These are phyloP conservation scores for Irpex sp. DNA, from an alignment of 1,284 basidiomycete species.

Conservation along the genomic window DNA sequence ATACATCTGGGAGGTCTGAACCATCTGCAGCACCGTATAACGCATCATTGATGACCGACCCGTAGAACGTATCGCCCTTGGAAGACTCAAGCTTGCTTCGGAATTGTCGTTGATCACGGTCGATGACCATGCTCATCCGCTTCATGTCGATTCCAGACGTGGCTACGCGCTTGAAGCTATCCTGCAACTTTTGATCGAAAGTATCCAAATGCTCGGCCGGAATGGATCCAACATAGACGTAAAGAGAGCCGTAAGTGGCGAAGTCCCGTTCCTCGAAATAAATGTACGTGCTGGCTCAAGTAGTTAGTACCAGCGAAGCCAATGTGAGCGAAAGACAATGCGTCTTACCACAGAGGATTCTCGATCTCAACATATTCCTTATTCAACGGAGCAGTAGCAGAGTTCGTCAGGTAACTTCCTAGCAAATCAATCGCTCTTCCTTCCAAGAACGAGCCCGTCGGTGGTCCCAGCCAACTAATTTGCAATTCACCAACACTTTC, in stretches of 20 bases:
- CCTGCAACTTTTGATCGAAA: constrained; percentile 71
- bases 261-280: constrained; percentile 80
- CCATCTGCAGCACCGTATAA: constrained; percentile 87
- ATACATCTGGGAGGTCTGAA: constrained; percentile 67
- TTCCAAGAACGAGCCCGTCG: constrained; percentile 71
- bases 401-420: constrained; percentile 87
- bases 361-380: constrained; percentile 94
- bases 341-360: constrained; percentile 76
- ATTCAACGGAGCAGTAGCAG: constrained; percentile 85
- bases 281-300: constrained; percentile 65
- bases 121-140: constrained; percentile 85
- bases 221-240: constrained; percentile 81
- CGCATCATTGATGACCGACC: constrained; percentile 80
- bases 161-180: constrained; percentile 71
- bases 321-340: constrained; percentile 4
- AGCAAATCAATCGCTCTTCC: constrained; percentile 86
- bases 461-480: constrained; percentile 79
- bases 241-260: constrained; percentile 73
- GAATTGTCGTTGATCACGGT: constrained; percentile 82
- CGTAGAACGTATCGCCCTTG: constrained; percentile 74
- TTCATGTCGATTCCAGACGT: constrained; percentile 87
- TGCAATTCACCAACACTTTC: constrained; percentile 91
- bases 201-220: constrained; percentile 75
- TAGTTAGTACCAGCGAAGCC: constrained; percentile 16
- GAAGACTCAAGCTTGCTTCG: constrained; percentile 73